Evolutionary conservation across 2,329 filamentous ascomycete species (phyloP).

Genomic region (Pseudogymnoascus verrucosus): DNA sequence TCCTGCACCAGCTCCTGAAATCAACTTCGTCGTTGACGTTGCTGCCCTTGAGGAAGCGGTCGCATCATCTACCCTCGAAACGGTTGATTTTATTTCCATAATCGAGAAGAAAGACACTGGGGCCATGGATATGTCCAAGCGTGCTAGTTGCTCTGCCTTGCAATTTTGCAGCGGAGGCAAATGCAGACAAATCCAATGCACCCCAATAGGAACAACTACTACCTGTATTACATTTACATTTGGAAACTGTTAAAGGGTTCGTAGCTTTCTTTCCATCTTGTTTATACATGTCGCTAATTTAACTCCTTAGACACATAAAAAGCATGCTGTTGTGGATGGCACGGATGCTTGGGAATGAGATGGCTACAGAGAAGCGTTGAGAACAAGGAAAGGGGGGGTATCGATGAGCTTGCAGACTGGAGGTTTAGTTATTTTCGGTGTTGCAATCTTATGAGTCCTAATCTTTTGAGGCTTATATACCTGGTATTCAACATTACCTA

Average conservation of each 20-base stretch:
- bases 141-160: neutral
- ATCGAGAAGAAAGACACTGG: too few species aligned
- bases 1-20: neutral
- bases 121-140: neutral
- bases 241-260: neutral
- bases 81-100: too few species aligned
- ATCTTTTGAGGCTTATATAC: neutral
- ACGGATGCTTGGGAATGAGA: neutral
- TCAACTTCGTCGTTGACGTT: neutral
- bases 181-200: neutral
- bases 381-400: neutral
- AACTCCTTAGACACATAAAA: neutral
- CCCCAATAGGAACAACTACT: neutral
- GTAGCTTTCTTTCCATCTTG: neutral
- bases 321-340: neutral
- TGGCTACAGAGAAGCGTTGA: neutral
- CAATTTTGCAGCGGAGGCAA: neutral
- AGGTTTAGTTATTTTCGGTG: neutral
- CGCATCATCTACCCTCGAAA: too few species aligned
- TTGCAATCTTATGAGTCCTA: too few species aligned
- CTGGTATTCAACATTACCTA: neutral
- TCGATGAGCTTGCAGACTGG: neutral
- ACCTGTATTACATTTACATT: neutral
- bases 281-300: neutral
- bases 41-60: too few species aligned